Evolutionary conservation across 2,329 filamentous ascomycete species (phyloP), one percentile per base, ranked within the genome.

Genomic region (Dactylellina sp.): DNA sequence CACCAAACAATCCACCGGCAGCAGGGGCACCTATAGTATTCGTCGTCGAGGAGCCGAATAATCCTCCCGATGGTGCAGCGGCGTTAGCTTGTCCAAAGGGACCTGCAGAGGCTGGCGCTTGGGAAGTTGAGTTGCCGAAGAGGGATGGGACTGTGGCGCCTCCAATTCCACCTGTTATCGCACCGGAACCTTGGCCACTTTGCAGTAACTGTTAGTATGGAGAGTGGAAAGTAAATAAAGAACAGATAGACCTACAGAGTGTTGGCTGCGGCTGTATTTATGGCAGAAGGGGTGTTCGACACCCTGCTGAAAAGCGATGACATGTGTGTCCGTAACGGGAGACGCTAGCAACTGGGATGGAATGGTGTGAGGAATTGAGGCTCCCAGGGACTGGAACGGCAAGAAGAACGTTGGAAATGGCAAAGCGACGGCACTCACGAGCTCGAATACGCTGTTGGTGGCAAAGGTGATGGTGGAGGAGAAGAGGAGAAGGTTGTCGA

Each of bases 221-320:
- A 60, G 44, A 75, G 9, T 50, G 49, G 22, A 22, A 59, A 32
- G 11, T 25, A 46, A 9, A 6, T 28, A 12, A 16, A 28, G 24
- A 24, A 40, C 28, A 39, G 22, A 57, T 22, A 7, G 24, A 49
- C 66, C 47, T 66, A 71, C 64, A 71, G 66, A 7, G 56, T 76
- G 53, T 78, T 77, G 42, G 77, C 75, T 7, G 76, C 57, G 24
- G 75, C 61, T 20, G 76, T 74, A 42, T 76, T 76, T 57, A 74
- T 75, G 14, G 74, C 63, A 25, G 70, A 75, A 12, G 75, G 60
- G 37, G 77, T 74, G 55, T 37, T 74, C 39, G 61, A 66, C 39
- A 64, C 65, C 39, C 76, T 71, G 44, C 37, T 65, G 65, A 77
- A 77, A 42, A 77, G 65, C 60, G 76, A 42, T 52, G 32, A 42